Conservation (phyloP, 495 filamentous ascomycete genomes). For the Penicillium chermesinum region DNA sequence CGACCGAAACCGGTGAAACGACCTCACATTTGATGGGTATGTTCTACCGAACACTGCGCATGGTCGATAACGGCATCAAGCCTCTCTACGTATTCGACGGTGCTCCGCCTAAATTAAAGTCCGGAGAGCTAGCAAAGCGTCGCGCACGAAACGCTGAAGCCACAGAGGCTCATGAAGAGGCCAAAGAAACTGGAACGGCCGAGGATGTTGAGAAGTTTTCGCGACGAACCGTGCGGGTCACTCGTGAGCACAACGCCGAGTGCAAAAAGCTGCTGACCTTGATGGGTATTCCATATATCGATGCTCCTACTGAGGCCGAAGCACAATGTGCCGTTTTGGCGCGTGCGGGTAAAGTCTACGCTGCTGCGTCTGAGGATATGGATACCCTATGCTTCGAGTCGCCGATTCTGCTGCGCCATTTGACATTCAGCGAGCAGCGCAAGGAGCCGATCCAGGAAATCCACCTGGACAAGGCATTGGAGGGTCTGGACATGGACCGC, state of each 20-base stretch:
- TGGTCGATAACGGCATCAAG: conserved; percentile 98
- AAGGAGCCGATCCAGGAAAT: conserved; percentile 99
- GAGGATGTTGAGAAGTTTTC: conserved; percentile 98
- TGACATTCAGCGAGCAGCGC: conserved; percentile 94
- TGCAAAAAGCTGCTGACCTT: conserved; percentile 84
- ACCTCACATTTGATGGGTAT: conserved; percentile 98
- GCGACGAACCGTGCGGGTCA: conserved; percentile 90
- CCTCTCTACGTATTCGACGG: conserved; percentile 98
- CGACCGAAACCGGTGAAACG: conserved; percentile 87
- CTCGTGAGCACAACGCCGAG: conserved; percentile 89
- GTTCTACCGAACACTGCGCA: conserved; percentile 97
- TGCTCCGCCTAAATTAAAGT: conserved; percentile 93
- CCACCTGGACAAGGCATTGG: conserved; percentile 73
- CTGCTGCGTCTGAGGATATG: conserved; percentile 97
- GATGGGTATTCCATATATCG: conserved; percentile 94
- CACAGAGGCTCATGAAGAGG: conserved; percentile 81
- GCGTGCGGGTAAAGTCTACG: conserved; percentile 90
- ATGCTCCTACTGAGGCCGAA: conserved; percentile 95
- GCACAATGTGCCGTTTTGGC: conserved; percentile 92
- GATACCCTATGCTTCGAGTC: conserved; percentile 94
- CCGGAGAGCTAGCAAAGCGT: conserved; percentile 89
- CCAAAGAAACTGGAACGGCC: conserved; percentile 93
- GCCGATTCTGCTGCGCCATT: conserved; percentile 83
- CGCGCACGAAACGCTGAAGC: conserved; percentile 88
- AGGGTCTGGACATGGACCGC: conserved; percentile 80